phyloP scores from a whole-genome alignment of 2,329 filamentous ascomycete species.

The Sporothrix brasiliensis region DNA sequence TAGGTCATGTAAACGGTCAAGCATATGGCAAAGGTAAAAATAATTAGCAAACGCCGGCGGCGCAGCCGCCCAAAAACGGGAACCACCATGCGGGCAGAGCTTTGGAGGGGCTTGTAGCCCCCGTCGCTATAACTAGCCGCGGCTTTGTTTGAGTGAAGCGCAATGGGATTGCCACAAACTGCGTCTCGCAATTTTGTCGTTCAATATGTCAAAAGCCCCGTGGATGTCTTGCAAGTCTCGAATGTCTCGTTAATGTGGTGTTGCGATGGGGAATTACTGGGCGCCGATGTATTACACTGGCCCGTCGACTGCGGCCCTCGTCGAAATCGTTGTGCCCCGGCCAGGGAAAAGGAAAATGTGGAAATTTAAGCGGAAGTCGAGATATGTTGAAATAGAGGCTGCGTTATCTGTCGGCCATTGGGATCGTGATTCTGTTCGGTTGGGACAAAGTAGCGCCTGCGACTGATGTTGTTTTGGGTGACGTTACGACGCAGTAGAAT shows the following conservation, averaged over 20 bases:
- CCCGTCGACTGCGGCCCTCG: neutral
- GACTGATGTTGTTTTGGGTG: neutral
- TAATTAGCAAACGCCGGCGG: conserved; percentile 31
- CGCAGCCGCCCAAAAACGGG: conserved; percentile 32
- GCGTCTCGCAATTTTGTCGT: no score
- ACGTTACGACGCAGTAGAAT: neutral
- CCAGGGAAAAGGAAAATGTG: neutral
- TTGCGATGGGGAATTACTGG: neutral
- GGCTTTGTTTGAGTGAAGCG: neutral
- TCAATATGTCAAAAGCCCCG: neutral
- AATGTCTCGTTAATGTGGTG: neutral
- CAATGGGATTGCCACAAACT: neutral
- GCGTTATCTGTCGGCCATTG: neutral
- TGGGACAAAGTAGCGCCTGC: neutral
- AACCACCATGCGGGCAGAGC: conserved; percentile 26
- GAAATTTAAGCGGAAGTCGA: neutral
- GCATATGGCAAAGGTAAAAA: conserved; percentile 10
- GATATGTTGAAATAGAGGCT: neutral
- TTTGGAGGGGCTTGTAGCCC: no score
- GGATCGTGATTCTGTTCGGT: neutral
- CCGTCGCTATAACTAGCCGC: conserved; percentile 3
- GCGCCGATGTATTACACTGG: neutral
- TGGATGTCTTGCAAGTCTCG: neutral
- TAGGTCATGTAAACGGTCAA: conserved; percentile 29
- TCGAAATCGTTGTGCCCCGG: neutral